Evolutionary conservation across 805 yeast genomes (phyloP).

Genomic region (Metschnikowia colocasiae): DNA sequence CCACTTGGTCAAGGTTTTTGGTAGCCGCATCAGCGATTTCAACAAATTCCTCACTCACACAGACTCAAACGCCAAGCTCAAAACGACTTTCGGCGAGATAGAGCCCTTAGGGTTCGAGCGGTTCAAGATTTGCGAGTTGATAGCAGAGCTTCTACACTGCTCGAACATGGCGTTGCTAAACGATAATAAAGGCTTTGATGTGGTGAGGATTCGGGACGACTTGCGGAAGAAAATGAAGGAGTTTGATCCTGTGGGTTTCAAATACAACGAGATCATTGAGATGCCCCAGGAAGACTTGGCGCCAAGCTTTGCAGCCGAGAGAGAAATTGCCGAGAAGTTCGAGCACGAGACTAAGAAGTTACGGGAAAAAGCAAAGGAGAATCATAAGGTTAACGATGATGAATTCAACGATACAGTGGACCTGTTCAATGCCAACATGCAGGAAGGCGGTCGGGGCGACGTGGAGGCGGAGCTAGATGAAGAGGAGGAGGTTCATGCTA

Average conservation of each 20-base stretch:
- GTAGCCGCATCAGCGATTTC: constrained; percentile 35
- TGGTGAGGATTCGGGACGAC: constrained; percentile 37
- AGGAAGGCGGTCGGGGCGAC: constrained; percentile 22
- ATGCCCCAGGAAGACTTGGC: constrained; percentile 24
- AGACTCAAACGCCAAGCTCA: constrained; percentile 17
- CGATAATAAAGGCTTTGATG: constrained; percentile 42
- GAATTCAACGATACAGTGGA: constrained; percentile 35
- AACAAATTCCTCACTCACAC: constrained; percentile 32
- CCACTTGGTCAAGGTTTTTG: constrained; percentile 40
- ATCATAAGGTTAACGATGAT: constrained; percentile 9
- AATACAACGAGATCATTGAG: constrained; percentile 42
- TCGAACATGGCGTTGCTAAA: constrained; percentile 45
- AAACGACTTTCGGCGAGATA: constrained; percentile 28
- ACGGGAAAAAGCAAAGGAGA: constrained; percentile 4
- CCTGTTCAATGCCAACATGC: constrained; percentile 29
- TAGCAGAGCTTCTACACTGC: constrained; percentile 46
- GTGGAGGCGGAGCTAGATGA: constrained; percentile 26
- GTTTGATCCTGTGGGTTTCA: constrained; percentile 42
- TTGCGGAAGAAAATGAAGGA: constrained; percentile 39
- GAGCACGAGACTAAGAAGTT: constrained; percentile 17
- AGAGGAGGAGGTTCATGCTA: constrained; percentile 42
- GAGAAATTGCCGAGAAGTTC: constrained; percentile 15
- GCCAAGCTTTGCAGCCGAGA: constrained; percentile 19
- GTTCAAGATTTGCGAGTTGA: constrained; percentile 44
- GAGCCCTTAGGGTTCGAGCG: constrained; percentile 45